These are phyloP conservation scores for Malassezia nana DNA, from an alignment of 1,284 basidiomycete species.

Conservation along the genomic window DNA sequence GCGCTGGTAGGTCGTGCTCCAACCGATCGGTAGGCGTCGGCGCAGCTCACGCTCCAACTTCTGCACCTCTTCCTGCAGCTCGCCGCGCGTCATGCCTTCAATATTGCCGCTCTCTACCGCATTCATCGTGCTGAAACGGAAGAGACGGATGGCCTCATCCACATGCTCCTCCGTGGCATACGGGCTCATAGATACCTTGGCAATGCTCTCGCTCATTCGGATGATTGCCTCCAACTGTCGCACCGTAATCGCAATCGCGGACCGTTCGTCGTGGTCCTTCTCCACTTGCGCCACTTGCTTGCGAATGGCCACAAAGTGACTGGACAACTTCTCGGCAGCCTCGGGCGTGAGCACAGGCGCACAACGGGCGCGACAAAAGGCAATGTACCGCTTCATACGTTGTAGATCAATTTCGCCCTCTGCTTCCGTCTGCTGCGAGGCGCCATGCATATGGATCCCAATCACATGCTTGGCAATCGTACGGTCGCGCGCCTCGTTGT, in stretches of 20 bases:
- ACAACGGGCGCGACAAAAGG: conserved; percentile 92
- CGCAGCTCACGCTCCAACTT: conserved; percentile 84
- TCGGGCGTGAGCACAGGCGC: conserved; percentile 85
- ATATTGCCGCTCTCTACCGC: conserved; percentile 86
- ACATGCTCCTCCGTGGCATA: conserved; percentile 86
- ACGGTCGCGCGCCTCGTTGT: conserved; percentile 84
- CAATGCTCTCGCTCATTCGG: conserved; percentile 90
- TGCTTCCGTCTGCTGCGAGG: conserved; percentile 54
- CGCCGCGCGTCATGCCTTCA: conserved; percentile 82
- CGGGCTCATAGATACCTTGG: conserved; percentile 81
- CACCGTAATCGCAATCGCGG: conserved; percentile 94
- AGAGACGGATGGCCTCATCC: conserved; percentile 92
- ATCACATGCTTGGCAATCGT: conserved; percentile 96
- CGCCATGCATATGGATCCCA: conserved; percentile 95
- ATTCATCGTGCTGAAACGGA: conserved; percentile 99
- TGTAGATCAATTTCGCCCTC: conserved; percentile 92
- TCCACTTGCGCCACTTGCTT: conserved; percentile 95
- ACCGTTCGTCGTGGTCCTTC: conserved; percentile 89
- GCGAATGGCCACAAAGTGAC: conserved; percentile 87
- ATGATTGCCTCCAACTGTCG: conserved; percentile 98
- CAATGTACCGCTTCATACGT: conserved; percentile 95
- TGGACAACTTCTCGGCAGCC: conserved; percentile 90
- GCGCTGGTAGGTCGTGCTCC: conserved; percentile 90
- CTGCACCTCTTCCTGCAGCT: conserved; percentile 86
- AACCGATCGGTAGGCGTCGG: conserved; percentile 81